Conservation (phyloP, 441 rosid species). For the Erodium moschatum region DNA sequence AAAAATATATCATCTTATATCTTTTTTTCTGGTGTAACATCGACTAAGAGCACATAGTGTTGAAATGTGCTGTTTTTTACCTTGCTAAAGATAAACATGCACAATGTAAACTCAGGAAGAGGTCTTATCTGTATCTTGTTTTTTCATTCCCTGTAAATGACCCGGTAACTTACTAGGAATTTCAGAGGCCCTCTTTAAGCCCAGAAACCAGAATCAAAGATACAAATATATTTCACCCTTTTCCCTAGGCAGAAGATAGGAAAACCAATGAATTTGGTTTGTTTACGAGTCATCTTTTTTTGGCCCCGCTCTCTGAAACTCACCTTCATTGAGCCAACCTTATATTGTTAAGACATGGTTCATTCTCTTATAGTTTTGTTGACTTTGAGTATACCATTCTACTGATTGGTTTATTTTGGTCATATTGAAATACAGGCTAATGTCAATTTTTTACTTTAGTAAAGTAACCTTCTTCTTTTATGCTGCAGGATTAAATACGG, state of each 20-base stretch:
- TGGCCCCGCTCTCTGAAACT: neutral
- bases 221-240: neutral
- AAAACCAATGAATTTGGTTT: neutral
- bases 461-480: neutral
- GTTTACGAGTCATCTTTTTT: neutral
- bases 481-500: constrained; percentile 65
- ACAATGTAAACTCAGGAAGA: neutral
- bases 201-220: neutral
- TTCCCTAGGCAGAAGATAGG: neutral
- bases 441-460: neutral
- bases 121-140: neutral
- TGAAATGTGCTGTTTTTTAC: neutral
- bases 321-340: neutral
- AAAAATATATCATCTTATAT: neutral
- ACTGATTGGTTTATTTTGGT: neutral
- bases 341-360: neutral
- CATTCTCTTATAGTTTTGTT: neutral
- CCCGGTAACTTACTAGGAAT: neutral
- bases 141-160: neutral
- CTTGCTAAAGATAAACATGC: neutral
- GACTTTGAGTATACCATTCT: neutral
- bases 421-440: neutral
- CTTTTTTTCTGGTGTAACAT: neutral
- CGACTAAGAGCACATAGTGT: neutral
- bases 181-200: neutral